Evolutionary conservation across 768 basidiomycete species (phyloP), one percentile per base, ranked within the genome.

Genomic region (Aureoboletus auriporus): DNA sequence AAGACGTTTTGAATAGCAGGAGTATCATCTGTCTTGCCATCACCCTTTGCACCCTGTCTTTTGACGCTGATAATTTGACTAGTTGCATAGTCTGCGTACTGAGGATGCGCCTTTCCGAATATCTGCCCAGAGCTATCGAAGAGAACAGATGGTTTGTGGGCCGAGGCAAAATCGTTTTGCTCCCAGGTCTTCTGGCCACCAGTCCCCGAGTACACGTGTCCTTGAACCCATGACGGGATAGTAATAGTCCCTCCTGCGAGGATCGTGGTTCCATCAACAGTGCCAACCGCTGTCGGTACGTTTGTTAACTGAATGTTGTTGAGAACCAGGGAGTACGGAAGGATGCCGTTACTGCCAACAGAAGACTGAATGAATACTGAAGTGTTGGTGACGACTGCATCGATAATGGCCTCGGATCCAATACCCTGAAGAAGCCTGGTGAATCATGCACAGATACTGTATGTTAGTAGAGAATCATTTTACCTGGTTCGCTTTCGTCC

Each of bases 1-100:
- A 91, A 74, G 14, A 87, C 68, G 6, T 71, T 68, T 53, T 81
- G 74, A 26, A 91, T 70, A 14, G 82, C 83, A 29, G 69, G 70
- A 0, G 88, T 89, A 57, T 91, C 89, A 60, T 91, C 89, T 2
- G 86, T 84, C 17, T 58, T 59, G 3, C 89, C 89, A 50, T 90
- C 86, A 31, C 89, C 89, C 51, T 70, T 77, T 5, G 86, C 88
- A 12, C 87, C 89, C 45, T 81, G 62, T 50, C 75, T 75, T 54
- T 77, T 82, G 41, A 84, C 84, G 54, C 84, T 87, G 48, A 89
- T 72, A 59, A 90, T 76, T 57, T 89, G 78, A 53, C 65, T 72
- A 26, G 76, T 68, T 28, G 79, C 75, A 54, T 82, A 84, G 44
- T 64, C 61, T 23, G 67, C 76, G 50, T 89, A 89, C 57, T 87